Percentiles rank a stretch among this genome's conserved stretches.
phyloP scores from a whole-genome alignment of 2,329 filamentous ascomycete species.

The Trichoderma sp. region DNA sequence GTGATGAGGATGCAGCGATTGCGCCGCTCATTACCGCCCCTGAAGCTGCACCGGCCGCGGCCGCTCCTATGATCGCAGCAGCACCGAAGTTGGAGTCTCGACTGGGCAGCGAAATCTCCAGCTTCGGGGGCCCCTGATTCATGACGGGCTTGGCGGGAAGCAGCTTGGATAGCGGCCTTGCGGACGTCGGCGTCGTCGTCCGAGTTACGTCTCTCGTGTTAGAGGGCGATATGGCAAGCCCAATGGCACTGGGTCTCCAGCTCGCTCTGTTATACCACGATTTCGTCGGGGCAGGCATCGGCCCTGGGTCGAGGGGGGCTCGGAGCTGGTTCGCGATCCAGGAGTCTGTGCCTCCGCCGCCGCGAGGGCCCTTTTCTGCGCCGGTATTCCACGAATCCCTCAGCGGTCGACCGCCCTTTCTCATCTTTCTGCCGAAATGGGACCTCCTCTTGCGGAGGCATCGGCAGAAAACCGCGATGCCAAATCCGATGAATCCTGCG shows the following conservation, averaged over 20 bases:
- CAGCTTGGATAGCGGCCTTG: constrained; percentile 40
- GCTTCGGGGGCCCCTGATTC: constrained; percentile 24
- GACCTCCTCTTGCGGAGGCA: constrained; percentile 40
- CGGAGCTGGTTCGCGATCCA: constrained; percentile 29
- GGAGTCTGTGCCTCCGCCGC: constrained; percentile 21
- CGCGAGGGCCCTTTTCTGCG: constrained; percentile 28
- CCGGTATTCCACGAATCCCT: constrained; percentile 39
- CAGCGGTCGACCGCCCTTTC: background rate
- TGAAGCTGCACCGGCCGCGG: constrained; percentile 19
- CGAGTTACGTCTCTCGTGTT: constrained; percentile 25
- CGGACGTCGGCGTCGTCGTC: constrained; percentile 22
- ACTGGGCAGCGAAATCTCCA: constrained; percentile 6
- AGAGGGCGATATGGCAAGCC: constrained; percentile 42
- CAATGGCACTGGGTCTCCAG: constrained; percentile 40
- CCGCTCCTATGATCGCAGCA: background rate
- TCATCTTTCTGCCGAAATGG: constrained; percentile 18
- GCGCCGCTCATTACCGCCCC: constrained; percentile 15
- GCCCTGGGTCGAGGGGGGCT: constrained; percentile 24
- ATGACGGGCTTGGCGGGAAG: constrained; percentile 47
- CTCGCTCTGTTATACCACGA: constrained; percentile 30
- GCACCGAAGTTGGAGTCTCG: background rate
- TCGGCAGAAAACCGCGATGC: constrained; percentile 45
- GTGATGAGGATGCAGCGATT: background rate
- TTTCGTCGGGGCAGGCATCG: constrained; percentile 22
- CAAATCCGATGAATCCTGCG: constrained; percentile 45